phyloP scores from a whole-genome alignment of 257 asterid genomes.

The Cynanchum wilfordii region DNA sequence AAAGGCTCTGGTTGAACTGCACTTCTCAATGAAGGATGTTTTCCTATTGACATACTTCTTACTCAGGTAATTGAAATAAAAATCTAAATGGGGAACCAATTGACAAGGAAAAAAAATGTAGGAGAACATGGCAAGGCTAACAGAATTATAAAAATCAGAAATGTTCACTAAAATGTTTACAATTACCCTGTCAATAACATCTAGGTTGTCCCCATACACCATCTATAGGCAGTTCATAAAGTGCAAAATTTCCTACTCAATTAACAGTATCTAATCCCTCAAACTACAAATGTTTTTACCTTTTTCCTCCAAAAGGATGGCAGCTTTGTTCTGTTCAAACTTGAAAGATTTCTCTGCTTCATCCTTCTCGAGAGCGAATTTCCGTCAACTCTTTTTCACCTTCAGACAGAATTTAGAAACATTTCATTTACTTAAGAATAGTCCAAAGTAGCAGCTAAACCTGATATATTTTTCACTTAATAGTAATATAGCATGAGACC shows the following conservation, averaged over 20 bases:
- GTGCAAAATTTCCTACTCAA: neutral
- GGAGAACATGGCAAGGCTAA: neutral
- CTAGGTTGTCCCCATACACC: neutral
- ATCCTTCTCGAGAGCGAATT: constrained; percentile 55
- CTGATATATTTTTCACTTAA: neutral
- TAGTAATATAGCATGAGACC: neutral
- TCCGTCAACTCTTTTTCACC: constrained; percentile 80
- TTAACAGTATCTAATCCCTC: constrained; percentile 3
- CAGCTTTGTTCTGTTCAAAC: constrained; percentile 50
- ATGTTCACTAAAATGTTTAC: neutral
- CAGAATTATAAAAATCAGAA: neutral
- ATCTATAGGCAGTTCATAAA: neutral
- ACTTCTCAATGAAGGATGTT: neutral
- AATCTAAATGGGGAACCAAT: neutral
- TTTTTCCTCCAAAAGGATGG: constrained; percentile 55
- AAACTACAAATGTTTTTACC: constrained; percentile 39
- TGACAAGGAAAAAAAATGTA: neutral
- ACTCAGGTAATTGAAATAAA: neutral
- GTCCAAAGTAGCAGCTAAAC: neutral
- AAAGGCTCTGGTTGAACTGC: neutral
- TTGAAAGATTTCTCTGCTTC: constrained; percentile 49
- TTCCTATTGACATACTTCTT: neutral
- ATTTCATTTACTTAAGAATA: constrained; percentile 10
- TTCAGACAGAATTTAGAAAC: constrained; percentile 31
- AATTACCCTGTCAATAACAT: neutral